These are phyloP conservation scores for Pythium aphanidermatum DNA, from an alignment of 352 stramenopile genomes.

Conservation along the genomic window DNA sequence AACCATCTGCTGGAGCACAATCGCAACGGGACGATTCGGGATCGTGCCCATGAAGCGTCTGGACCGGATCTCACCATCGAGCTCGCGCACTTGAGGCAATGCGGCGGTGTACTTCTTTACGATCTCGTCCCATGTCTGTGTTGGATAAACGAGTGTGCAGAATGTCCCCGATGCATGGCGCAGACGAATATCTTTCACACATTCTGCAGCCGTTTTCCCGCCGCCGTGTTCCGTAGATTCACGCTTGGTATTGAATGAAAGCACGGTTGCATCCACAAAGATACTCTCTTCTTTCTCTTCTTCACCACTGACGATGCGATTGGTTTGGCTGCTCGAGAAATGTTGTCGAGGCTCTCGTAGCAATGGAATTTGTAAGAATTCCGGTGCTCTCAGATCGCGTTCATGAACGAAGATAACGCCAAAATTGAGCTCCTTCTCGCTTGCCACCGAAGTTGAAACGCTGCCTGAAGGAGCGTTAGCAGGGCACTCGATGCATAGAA, in stretches of 20 bases:
- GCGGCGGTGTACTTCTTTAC: conserved; percentile 27
- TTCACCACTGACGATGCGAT: too few relatives aligned
- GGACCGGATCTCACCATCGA: conserved; percentile 49
- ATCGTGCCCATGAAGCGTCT: conserved; percentile 50
- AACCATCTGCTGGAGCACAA: conserved; percentile 50
- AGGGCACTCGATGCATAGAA: conserved; percentile 56
- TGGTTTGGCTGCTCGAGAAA: conserved; percentile 1
- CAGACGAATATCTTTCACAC: conserved; percentile 86
- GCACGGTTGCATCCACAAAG: conserved; percentile 60
- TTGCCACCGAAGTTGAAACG: background rate
- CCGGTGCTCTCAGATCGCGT: conserved; percentile 3
- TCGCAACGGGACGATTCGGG: conserved; percentile 29
- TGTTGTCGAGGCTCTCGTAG: conserved; percentile 24
- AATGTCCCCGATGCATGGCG: conserved; percentile 76
- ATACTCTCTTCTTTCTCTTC: conserved; percentile 17
- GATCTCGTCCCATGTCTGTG: conserved; percentile 41
- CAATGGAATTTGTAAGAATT: conserved; percentile 51
- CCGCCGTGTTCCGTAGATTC: conserved; percentile 57
- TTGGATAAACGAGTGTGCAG: conserved; percentile 56
- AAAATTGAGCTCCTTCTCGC: conserved; percentile 31
- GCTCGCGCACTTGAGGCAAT: conserved; percentile 33
- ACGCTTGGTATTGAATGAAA: conserved; percentile 50
- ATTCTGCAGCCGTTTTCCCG: conserved; percentile 72
- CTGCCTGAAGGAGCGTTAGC: background rate
- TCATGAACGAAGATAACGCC: conserved; percentile 54